A percentile compares a stretch with the other conserved stretches of the same genome.
phyloP scores from a whole-genome alignment of 2,329 filamentous ascomycete species.

The Alternaria arborescens region DNA sequence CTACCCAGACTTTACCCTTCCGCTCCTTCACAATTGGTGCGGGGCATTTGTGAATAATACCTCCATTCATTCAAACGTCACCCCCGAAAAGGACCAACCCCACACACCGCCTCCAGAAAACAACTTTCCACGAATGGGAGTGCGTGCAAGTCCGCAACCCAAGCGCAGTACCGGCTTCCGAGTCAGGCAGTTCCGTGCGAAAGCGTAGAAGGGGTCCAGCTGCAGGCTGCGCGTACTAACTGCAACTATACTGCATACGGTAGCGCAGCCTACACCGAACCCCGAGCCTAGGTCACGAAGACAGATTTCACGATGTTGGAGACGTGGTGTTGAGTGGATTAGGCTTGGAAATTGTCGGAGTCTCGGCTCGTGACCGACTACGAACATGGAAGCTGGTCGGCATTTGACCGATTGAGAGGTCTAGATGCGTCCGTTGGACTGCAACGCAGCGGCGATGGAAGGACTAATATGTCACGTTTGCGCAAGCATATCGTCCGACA shows the following conservation, averaged over 20 bases:
- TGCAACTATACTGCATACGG: slow-evolving; percentile 12
- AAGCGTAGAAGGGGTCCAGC: neutral
- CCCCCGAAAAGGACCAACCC: slow-evolving; percentile 4
- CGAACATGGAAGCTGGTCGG: neutral
- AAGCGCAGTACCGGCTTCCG: neutral
- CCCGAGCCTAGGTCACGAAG: slow-evolving; percentile 1
- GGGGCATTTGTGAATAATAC: slow-evolving; percentile 11
- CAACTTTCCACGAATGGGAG: slow-evolving; percentile 38
- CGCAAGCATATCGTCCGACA: neutral
- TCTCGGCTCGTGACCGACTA: slow-evolving; percentile 10
- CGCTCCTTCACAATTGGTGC: slow-evolving; percentile 12
- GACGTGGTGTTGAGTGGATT: slow-evolving; percentile 27
- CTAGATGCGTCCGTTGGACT: slow-evolving; percentile 1
- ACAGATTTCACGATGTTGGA: slow-evolving; percentile 26
- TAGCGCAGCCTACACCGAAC: slow-evolving; percentile 16
- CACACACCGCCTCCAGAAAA: neutral
- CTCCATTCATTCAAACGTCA: slow-evolving; percentile 5
- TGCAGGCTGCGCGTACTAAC: neutral
- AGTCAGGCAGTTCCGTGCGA: slow-evolving; percentile 1
- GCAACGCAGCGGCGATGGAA: neutral
- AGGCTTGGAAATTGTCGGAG: slow-evolving; percentile 3
- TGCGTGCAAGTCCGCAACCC: slow-evolving; percentile 19
- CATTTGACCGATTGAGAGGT: slow-evolving; percentile 4
- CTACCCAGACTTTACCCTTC: slow-evolving; percentile 14
- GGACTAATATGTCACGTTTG: neutral